Evolutionary conservation across 75 land plant genomes (phyloP).

Genomic region (Chamaecyparis obtusa): DNA sequence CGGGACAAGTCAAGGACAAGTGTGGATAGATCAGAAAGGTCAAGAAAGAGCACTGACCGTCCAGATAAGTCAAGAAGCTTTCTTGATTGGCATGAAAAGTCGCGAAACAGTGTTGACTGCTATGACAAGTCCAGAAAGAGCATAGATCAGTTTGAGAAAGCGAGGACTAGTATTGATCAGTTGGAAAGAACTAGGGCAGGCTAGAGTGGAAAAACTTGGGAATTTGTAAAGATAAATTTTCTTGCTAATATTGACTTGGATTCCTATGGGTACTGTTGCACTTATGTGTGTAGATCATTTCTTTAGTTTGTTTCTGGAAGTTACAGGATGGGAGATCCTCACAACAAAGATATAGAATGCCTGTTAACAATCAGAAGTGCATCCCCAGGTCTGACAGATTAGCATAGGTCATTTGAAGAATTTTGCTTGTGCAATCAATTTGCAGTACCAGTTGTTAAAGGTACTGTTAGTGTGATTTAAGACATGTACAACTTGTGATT

Average conservation of each 20-base stretch:
- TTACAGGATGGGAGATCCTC: neutral
- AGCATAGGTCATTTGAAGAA: conserved; percentile 8
- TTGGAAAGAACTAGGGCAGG: conserved; percentile 58
- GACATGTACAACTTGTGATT: neutral
- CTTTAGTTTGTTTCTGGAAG: conserved; percentile 7
- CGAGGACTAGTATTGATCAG: conserved; percentile 59
- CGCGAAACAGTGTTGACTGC: conserved; percentile 63
- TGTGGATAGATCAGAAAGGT: conserved; percentile 23
- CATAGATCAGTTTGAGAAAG: conserved; percentile 56
- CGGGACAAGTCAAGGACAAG: conserved; percentile 27
- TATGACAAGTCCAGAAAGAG: conserved; percentile 56
- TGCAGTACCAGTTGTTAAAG: conserved; percentile 8
- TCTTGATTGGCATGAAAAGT: conserved; percentile 56
- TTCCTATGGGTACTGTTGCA: conserved; percentile 1
- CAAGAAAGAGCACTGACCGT: conserved; percentile 35
- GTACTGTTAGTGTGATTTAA: neutral
- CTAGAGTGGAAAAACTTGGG: conserved; percentile 3
- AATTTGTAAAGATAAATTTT: conserved; percentile 8
- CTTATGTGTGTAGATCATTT: conserved; percentile 6
- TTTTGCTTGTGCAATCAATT: neutral
- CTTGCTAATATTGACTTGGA: conserved; percentile 5
- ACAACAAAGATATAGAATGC: neutral
- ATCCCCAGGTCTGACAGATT: neutral
- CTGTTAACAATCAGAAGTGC: conserved; percentile 9
- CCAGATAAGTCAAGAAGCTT: conserved; percentile 50